Evolutionary conservation across 2,329 filamentous ascomycete species (phyloP), one percentile per base, ranked within the genome.

Genomic region (Trichoderma sp.): DNA sequence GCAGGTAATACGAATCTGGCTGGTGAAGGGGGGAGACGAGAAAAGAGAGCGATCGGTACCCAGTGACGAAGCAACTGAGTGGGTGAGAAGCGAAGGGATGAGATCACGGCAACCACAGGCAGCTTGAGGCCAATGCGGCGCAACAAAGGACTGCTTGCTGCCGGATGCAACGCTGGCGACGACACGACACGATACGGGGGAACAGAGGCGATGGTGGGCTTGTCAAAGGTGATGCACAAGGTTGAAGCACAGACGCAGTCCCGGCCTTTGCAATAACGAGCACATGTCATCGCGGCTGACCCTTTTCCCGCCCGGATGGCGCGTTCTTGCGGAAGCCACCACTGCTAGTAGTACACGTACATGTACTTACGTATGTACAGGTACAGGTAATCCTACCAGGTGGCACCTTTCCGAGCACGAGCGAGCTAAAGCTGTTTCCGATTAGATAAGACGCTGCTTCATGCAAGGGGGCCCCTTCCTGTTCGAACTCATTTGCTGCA

Each of bases 201-300:
- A 15, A 5, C 44, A 19, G 12, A 59, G 28, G 47, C 10, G 24
- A 30, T 15, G 45, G 9, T 6, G 45, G 41, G 39, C 39, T 30
- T n/a, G 34, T 44, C 24, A n/a, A 19, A 45, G n/a, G 39, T 21
- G 45, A 48, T 21, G 45, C 45, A 7, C 45, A 21, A 55, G 51
- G 34, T 39, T 21, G n/a, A 39, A 28, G 41, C 14, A 17, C 26
- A 30, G 19, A n/a, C 14, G 21, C 30, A 3, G 9, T 24, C 41
- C n/a, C 12, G 28, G 57, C 15, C 39, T 19, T 19, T 17, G 21
- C 56, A 28, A 14, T 3, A 60, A 41, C 30, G 21, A 19, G 61
- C 44, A 64, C 62, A 64, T 64, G 62, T 64, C 62, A 64, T 66
- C 43, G 51, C 52, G 45, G 44, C 59, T 54, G 50, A 47, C 50